Evolutionary conservation across 495 filamentous ascomycete species (phyloP).

Genomic region (Daldinia loculata): DNA sequence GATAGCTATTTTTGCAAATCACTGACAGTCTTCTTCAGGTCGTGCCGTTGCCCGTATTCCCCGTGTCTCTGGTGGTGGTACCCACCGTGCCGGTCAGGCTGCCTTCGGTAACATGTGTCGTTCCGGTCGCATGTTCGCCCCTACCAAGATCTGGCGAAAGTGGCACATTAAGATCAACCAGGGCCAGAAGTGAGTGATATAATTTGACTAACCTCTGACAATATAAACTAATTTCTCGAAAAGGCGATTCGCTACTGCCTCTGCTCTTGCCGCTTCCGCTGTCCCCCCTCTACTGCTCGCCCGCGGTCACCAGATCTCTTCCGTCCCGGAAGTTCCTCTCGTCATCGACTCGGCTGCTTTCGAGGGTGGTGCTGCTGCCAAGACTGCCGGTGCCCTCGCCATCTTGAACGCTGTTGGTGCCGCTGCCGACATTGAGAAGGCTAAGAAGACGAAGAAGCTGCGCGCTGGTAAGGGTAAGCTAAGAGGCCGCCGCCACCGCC

Average conservation of each 20-base stretch:
- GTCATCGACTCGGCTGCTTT: constrained; percentile 92
- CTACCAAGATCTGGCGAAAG: constrained; percentile 99
- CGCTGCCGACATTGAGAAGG: constrained; percentile 89
- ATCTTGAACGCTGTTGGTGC: constrained; percentile 92
- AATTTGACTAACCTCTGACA: not conserved
- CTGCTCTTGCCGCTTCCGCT: constrained; percentile 94
- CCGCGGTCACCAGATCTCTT: constrained; percentile 93
- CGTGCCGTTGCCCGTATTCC: constrained; percentile 99
- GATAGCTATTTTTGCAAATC: constrained; percentile 9
- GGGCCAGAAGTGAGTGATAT: constrained; percentile 79
- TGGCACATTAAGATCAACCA: constrained; percentile 99
- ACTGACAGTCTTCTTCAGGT: constrained; percentile 64
- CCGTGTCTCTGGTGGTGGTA: constrained; percentile 99
- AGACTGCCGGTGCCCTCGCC: constrained; percentile 86
- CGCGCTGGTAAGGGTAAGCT: constrained; percentile 99
- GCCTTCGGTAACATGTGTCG: constrained; percentile 99
- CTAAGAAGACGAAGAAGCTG: constrained; percentile 90
- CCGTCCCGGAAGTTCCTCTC: constrained; percentile 94
- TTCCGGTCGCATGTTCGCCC: constrained; percentile 99
- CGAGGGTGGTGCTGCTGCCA: constrained; percentile 75
- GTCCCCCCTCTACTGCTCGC: constrained; percentile 92
- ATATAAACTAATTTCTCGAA: constrained; percentile 32
- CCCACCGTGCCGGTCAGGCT: constrained; percentile 99
- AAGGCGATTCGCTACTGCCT: constrained; percentile 96
- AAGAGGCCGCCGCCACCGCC: constrained; percentile 90